Conservation (phyloP, 345 rosid species). For the Aurinia saxatilis region DNA sequence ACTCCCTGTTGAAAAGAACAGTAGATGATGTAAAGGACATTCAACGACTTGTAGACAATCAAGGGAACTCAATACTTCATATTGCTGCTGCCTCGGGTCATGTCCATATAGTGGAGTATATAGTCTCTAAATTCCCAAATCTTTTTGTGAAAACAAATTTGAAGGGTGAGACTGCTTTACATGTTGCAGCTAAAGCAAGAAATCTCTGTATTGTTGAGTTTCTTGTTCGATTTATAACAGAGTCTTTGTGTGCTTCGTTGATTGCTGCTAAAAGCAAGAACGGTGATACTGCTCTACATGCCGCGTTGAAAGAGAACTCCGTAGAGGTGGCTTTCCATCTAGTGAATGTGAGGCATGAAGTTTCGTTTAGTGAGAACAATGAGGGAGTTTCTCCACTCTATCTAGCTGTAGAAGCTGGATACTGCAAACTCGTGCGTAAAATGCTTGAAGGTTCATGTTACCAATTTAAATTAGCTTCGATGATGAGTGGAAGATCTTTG, state of each 20-base stretch:
- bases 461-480: background rate
- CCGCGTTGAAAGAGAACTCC: background rate
- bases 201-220: background rate
- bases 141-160: background rate
- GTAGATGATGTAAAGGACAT: background rate
- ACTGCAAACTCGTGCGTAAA: background rate
- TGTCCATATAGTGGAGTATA: background rate
- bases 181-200: slow-evolving; percentile 14
- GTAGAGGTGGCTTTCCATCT: background rate
- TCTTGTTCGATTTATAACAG: background rate
- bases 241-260: background rate
- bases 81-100: background rate
- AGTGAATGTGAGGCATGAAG: background rate
- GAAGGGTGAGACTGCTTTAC: background rate
- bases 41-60: background rate
- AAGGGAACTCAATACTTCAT: background rate
- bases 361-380: background rate
- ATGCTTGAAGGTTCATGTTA: background rate
- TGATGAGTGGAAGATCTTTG: background rate
- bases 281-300: background rate
- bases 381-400: slow-evolving; percentile 2
- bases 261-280: background rate
- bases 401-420: slow-evolving; percentile 15
- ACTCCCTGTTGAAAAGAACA: background rate
- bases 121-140: background rate